These are phyloP conservation scores for Botrytis sinoallii DNA, from an alignment of 2,329 filamentous ascomycete genomes.

Conservation along the genomic window DNA sequence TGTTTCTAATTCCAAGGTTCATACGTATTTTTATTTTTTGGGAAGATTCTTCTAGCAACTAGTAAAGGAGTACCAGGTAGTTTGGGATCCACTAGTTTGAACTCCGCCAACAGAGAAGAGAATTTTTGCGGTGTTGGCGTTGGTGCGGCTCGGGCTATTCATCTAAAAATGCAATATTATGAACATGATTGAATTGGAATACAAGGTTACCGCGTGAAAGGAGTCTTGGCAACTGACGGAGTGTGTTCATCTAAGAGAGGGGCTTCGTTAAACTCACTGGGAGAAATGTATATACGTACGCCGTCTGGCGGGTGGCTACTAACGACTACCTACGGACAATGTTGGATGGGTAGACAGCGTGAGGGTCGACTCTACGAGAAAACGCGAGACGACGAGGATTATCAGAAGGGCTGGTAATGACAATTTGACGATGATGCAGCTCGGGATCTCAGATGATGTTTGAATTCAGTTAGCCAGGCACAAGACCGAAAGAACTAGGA, in stretches of 20 bases:
- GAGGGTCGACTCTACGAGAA: not conserved
- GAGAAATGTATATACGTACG: not conserved
- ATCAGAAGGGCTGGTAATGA: constrained; percentile 5
- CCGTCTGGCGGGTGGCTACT: not conserved
- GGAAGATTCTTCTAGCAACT: not conserved
- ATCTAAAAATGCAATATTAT: not conserved
- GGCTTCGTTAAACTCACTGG: not conserved
- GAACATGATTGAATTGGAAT: constrained; percentile 11
- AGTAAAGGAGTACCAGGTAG: not conserved
- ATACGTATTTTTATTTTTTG: not conserved
- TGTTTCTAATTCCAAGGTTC: constrained; percentile 1
- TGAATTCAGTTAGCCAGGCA: constrained; percentile 2
- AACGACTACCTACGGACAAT: not conserved
- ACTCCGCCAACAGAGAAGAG: not conserved
- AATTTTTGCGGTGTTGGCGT: constrained; percentile 13
- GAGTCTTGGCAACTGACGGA: not conserved
- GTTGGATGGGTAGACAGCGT: not conserved
- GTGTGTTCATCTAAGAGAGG: not conserved
- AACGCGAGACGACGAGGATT: not conserved
- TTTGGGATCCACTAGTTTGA: constrained; percentile 12
- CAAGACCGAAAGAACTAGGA: not conserved
- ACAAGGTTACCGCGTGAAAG: not conserved
- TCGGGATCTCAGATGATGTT: constrained; percentile 8
- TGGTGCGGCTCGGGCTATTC: constrained; percentile 18
- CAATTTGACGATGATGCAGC: constrained; percentile 1